Evolutionary conservation across 768 basidiomycete genomes (phyloP).

Genomic region (Tulasnella sp.): DNA sequence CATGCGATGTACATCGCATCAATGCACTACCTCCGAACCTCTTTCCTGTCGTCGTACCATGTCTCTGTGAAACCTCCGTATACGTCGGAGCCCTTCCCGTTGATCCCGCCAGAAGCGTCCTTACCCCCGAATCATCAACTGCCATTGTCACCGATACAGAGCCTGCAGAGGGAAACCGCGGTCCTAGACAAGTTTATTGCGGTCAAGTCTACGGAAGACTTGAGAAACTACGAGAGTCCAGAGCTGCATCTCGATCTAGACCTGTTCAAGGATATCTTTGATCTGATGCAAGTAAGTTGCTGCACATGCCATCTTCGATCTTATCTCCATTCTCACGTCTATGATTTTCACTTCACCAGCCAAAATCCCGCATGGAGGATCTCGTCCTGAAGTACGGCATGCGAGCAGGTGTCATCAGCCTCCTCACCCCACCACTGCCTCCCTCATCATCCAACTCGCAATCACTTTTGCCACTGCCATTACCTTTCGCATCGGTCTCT

Average conservation of each 20-base stretch:
- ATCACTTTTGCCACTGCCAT: constrained; percentile 14
- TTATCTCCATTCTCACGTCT: too few species aligned
- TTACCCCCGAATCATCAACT: constrained; percentile 20
- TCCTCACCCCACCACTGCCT: constrained; percentile 4
- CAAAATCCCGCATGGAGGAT: constrained; percentile 65
- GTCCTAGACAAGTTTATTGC: constrained; percentile 71
- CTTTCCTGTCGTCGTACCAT: constrained; percentile 56
- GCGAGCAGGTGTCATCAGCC: constrained; percentile 29
- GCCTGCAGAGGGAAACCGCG: constrained; percentile 55
- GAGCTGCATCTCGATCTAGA: constrained; percentile 46
- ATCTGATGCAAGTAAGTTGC: constrained; percentile 33
- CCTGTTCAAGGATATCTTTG: constrained; percentile 63
- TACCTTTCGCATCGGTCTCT: constrained; percentile 32
- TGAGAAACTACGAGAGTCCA: constrained; percentile 54
- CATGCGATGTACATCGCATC: constrained; percentile 42
- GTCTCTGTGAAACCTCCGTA: constrained; percentile 55
- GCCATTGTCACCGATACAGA: constrained; percentile 14
- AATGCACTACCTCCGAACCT: constrained; percentile 72
- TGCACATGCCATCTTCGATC: background rate
- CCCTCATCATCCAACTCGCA: background rate
- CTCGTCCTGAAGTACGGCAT: constrained; percentile 40
- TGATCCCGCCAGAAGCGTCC: constrained; percentile 17
- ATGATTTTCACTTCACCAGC: constrained; percentile 36
- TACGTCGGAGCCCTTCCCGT: constrained; percentile 68
- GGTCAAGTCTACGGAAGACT: constrained; percentile 68